Percentiles rank a stretch among this genome's conserved stretches.
Evolutionary conservation across 345 rosid genomes (phyloP).

Genomic region (Bruguiera gymnorhiza): DNA sequence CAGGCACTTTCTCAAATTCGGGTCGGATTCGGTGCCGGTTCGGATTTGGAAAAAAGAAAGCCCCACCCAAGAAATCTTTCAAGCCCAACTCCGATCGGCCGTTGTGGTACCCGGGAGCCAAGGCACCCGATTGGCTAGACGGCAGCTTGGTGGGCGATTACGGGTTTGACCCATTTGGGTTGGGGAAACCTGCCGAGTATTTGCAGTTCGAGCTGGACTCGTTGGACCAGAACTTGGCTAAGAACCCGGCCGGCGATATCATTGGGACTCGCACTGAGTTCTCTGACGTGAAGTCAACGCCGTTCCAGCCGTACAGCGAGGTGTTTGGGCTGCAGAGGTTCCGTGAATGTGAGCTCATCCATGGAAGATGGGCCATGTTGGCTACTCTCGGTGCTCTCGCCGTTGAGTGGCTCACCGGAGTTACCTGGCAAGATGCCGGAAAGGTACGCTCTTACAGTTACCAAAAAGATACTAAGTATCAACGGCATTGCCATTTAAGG

Average conservation of each 20-base stretch:
- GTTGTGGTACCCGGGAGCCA: constrained; percentile 70
- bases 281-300: constrained; percentile 51
- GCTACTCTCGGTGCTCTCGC: constrained; percentile 72
- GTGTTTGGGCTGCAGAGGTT: constrained; percentile 76
- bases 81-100: constrained; percentile 43
- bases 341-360: constrained; percentile 76
- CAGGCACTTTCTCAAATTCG: constrained; percentile 30
- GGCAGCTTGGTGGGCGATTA: constrained; percentile 71
- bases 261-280: constrained; percentile 56
- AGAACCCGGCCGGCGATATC: constrained; percentile 51
- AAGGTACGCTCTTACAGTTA: constrained; percentile 33
- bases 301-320: constrained; percentile 71
- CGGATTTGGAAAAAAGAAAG: constrained; percentile 50
- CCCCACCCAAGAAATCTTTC: constrained; percentile 34
- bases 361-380: constrained; percentile 81
- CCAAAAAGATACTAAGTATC: background rate
- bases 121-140: constrained; percentile 60
- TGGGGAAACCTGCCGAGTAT: constrained; percentile 72
- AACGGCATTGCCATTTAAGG: too few species aligned
- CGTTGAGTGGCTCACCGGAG: constrained; percentile 72
- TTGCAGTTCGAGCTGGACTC: constrained; percentile 69
- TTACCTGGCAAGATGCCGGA: constrained; percentile 84
- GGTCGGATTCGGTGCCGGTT: constrained; percentile 56
- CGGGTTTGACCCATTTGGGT: constrained; percentile 74
- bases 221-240: constrained; percentile 70